Conservation (phyloP, 129 eudicot species). For the Flaveria brownii region DNA sequence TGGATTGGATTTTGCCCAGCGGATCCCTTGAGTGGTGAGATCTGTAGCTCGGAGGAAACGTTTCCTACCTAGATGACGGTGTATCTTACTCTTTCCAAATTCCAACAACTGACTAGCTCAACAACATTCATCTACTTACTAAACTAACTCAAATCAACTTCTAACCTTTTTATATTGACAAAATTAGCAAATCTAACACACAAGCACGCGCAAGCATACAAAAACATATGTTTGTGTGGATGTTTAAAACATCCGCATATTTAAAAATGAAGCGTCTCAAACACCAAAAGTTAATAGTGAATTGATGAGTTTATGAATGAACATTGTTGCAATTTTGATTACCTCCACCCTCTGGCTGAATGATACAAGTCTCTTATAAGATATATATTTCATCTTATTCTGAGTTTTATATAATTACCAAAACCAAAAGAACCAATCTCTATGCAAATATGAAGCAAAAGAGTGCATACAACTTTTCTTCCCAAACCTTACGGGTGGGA, state of each 20-base stretch:
- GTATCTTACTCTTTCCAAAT: neutral
- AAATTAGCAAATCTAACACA: too few relatives aligned
- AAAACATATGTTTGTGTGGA: neutral
- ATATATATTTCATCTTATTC: conserved; percentile 14
- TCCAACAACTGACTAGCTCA: neutral
- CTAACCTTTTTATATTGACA: too few relatives aligned
- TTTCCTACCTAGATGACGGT: too few relatives aligned
- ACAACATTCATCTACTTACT: neutral
- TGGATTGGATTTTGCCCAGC: too few relatives aligned
- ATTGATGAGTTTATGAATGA: neutral
- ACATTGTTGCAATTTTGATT: conserved; percentile 14
- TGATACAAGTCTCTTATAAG: neutral
- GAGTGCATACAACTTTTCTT: conserved; percentile 25
- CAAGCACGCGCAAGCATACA: too few relatives aligned
- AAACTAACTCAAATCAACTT: neutral
- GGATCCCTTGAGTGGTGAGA: too few relatives aligned
- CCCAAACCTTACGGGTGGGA: conserved; percentile 18
- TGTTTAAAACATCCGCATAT: neutral
- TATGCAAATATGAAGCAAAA: conserved; percentile 24
- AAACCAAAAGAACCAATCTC: conserved; percentile 16
- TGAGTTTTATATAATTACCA: conserved; percentile 19
- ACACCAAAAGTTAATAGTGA: neutral
- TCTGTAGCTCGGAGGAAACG: too few relatives aligned
- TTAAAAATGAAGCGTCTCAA: neutral
- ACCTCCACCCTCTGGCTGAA: conserved; percentile 21